Conservation (phyloP, 345 rosid species). For the Psidium guajava region DNA sequence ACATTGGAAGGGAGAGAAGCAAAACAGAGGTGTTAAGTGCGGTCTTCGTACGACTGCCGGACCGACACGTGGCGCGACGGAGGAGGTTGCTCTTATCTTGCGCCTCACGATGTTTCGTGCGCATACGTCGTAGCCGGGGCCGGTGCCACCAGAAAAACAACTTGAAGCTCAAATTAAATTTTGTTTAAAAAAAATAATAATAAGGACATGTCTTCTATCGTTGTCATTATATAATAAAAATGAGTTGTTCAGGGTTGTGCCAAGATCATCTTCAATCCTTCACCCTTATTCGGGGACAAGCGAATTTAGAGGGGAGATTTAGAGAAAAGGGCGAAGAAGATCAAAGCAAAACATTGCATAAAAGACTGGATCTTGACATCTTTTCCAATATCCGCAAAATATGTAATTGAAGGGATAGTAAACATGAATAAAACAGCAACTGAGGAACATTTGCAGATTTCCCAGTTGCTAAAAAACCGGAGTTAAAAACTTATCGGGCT, state of each 20-base stretch:
- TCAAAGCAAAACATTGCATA: not conserved
- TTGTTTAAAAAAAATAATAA: too few species aligned
- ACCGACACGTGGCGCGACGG: not conserved
- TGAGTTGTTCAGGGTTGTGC: not conserved
- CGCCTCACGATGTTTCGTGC: not conserved
- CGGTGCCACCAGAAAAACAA: not conserved
- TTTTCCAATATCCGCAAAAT: not conserved
- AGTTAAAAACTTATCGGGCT: not conserved
- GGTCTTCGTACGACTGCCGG: not conserved
- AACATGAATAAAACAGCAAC: not conserved
- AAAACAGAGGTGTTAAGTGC: not conserved
- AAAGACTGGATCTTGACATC: not conserved
- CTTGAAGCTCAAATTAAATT: not conserved
- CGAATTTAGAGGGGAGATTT: not conserved
- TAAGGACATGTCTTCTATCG: not conserved
- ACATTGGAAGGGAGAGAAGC: too few species aligned
- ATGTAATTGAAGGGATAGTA: not conserved
- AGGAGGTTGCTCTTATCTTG: not conserved
- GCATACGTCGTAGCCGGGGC: not conserved
- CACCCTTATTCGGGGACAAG: not conserved
- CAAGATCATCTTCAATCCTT: not conserved
- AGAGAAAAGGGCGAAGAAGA: not conserved
- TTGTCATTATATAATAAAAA: not conserved
- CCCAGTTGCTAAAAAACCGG: not conserved
- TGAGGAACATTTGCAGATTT: not conserved